Evolutionary conservation across 768 basidiomycete genomes (phyloP).

Genomic region (Termitomyces sp.): DNA sequence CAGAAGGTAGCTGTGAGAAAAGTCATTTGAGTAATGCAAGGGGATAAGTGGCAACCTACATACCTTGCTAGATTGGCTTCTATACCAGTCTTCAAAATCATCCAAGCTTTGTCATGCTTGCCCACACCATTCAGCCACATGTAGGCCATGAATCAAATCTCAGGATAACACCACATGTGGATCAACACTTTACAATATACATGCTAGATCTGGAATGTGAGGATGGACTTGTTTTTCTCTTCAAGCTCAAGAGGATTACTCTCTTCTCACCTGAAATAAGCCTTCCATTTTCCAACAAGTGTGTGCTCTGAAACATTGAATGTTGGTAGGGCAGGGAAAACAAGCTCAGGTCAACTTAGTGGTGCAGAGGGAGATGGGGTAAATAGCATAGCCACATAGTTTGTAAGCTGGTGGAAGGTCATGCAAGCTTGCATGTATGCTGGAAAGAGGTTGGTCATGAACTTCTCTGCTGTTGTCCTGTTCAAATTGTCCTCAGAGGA

Average conservation of each 20-base stretch:
- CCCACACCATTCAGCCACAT: conserved; percentile 71
- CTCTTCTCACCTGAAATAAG: conserved; percentile 94
- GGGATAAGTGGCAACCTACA: conserved; percentile 8
- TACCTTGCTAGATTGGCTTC: conserved; percentile 84
- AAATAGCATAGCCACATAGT: conserved; percentile 64
- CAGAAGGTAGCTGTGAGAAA: conserved; percentile 71
- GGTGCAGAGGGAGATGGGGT: too few species aligned
- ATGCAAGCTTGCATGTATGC: conserved; percentile 94
- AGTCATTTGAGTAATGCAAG: conserved; percentile 13
- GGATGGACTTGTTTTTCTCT: conserved; percentile 65
- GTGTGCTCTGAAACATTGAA: too few species aligned
- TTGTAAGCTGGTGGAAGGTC: conserved; percentile 75
- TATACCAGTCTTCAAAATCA: conserved; percentile 77
- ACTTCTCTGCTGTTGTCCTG: conserved; percentile 93
- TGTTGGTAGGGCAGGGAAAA: too few species aligned
- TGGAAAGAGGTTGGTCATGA: conserved; percentile 85
- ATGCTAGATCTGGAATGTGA: conserved; percentile 69
- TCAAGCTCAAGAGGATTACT: conserved; percentile 91
- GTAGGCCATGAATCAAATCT: conserved; percentile 96
- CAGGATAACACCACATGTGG: conserved; percentile 89
- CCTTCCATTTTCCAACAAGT: conserved; percentile 81
- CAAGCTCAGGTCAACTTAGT: too few species aligned
- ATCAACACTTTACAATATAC: conserved; percentile 88
- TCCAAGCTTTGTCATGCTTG: conserved; percentile 78
- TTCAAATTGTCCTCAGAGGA: conserved; percentile 81